Conservation (phyloP, 495 filamentous ascomycete species). For the Xylaria bambusicola region DNA sequence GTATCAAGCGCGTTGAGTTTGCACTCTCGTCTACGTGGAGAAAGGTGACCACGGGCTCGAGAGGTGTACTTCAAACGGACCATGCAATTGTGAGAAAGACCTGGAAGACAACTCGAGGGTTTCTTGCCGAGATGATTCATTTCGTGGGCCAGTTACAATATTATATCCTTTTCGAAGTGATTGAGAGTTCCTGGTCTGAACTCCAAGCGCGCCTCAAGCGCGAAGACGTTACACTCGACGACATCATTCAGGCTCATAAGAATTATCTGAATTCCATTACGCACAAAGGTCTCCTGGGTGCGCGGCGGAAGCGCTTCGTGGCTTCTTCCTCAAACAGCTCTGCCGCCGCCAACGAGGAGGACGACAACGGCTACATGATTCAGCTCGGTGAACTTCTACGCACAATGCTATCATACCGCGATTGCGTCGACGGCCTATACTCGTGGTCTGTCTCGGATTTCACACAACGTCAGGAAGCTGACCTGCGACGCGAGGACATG, state of each 20-base stretch:
- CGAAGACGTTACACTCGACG: conserved; percentile 87
- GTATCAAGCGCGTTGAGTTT: conserved; percentile 97
- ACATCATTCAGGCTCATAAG: conserved; percentile 88
- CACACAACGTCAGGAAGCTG: conserved; percentile 82
- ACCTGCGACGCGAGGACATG: conserved; percentile 65
- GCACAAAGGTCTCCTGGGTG: conserved; percentile 90
- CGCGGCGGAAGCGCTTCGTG: conserved; percentile 44
- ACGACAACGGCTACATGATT: conserved; percentile 81
- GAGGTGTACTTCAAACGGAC: conserved; percentile 85
- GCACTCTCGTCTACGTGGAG: conserved; percentile 88
- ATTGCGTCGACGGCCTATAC: conserved; percentile 92
- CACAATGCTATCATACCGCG: conserved; percentile 90
- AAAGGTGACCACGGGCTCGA: conserved; percentile 91
- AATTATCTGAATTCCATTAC: conserved; percentile 92
- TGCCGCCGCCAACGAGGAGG: conserved; percentile 48
- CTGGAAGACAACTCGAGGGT: conserved; percentile 88
- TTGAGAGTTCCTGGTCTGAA: conserved; percentile 89
- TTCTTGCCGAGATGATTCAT: conserved; percentile 95
- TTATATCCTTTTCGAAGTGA: conserved; percentile 98
- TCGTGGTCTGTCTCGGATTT: conserved; percentile 92
- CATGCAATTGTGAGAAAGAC: conserved; percentile 73
- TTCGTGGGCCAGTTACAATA: conserved; percentile 97
- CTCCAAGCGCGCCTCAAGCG: conserved; percentile 77
- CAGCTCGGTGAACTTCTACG: conserved; percentile 92
- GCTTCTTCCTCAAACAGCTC: conserved; percentile 42